Evolutionary conservation across 164 flowering plant species (phyloP).

Genomic region (Vitis amurensis): DNA sequence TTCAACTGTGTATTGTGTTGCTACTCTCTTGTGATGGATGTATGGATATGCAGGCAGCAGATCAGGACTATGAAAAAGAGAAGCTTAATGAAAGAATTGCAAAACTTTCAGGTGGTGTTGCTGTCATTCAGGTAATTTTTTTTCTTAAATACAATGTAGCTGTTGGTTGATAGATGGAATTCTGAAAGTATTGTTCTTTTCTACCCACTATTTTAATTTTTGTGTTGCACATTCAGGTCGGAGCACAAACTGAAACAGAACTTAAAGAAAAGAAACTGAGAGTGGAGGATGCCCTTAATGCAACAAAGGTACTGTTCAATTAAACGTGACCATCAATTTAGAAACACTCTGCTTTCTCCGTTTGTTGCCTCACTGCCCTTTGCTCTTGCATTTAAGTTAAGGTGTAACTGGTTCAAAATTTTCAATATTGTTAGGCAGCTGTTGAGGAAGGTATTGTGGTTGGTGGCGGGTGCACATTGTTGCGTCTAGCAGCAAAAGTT

Average conservation of each 20-base stretch:
- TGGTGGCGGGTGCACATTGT: slow-evolving; percentile 63
- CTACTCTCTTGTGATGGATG: neutral
- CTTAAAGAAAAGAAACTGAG: slow-evolving; percentile 93
- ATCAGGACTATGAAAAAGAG: slow-evolving; percentile 94
- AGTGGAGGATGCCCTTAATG: slow-evolving; percentile 99
- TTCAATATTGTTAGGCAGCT: slow-evolving; percentile 51
- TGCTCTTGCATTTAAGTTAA: neutral
- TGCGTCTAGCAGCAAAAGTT: slow-evolving; percentile 61
- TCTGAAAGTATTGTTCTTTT: neutral
- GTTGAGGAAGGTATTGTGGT: slow-evolving; percentile 76
- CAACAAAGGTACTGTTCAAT: slow-evolving; percentile 68
- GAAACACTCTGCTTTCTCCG: no score
- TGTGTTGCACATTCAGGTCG: slow-evolving; percentile 50
- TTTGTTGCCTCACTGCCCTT: no score
- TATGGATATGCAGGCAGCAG: slow-evolving; percentile 58
- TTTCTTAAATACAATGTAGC: neutral
- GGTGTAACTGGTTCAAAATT: neutral
- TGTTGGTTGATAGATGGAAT: no score
- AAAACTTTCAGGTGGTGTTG: slow-evolving; percentile 96
- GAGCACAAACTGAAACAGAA: slow-evolving; percentile 99
- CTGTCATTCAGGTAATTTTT: slow-evolving; percentile 76
- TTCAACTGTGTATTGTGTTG: no score
- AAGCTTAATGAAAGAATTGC: slow-evolving; percentile 96
- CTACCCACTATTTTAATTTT: neutral
- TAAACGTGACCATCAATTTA: neutral